Evolutionary conservation across 2,329 filamentous ascomycete genomes (phyloP).

Genomic region (Aureobasidium sp.): DNA sequence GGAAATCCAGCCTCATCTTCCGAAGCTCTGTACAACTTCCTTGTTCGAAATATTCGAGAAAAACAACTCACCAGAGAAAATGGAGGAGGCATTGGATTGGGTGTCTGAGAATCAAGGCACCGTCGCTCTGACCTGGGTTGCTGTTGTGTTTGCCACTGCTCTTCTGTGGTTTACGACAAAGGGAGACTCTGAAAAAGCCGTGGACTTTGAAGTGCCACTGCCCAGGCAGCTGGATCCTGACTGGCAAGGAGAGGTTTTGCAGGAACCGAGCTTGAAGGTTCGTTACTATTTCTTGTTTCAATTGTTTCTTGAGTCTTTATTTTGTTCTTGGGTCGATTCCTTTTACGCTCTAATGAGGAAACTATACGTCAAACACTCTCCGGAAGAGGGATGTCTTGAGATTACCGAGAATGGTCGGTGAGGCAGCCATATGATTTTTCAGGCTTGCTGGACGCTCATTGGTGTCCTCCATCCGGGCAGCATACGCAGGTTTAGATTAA

Average conservation of each 20-base stretch:
- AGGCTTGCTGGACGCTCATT: not conserved
- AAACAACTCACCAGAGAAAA: not conserved
- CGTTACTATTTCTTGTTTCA: conserved; percentile 14
- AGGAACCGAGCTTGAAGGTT: conserved; percentile 54
- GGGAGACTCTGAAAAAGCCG: conserved; percentile 33
- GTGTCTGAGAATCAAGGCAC: conserved; percentile 4
- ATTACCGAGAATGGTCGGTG: no score
- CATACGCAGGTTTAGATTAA: not conserved
- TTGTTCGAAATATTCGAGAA: not conserved
- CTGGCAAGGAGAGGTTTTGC: conserved; percentile 51
- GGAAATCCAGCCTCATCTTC: not conserved
- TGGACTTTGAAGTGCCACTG: conserved; percentile 54
- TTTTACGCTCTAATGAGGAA: not conserved
- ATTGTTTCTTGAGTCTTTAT: not conserved
- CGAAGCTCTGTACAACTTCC: not conserved
- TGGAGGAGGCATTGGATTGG: conserved; percentile 15
- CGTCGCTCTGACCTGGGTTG: conserved; percentile 5
- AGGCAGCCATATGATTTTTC: not conserved
- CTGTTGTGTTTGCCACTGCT: not conserved
- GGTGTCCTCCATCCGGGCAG: not conserved
- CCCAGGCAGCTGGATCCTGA: conserved; percentile 53
- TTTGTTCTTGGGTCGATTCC: no score
- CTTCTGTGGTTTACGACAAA: not conserved
- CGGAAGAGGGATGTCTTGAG: not conserved
- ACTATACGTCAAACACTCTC: not conserved